Evolutionary conservation across 345 rosid species (phyloP), one percentile per base, ranked within the genome.

Genomic region (Populus nigra): DNA sequence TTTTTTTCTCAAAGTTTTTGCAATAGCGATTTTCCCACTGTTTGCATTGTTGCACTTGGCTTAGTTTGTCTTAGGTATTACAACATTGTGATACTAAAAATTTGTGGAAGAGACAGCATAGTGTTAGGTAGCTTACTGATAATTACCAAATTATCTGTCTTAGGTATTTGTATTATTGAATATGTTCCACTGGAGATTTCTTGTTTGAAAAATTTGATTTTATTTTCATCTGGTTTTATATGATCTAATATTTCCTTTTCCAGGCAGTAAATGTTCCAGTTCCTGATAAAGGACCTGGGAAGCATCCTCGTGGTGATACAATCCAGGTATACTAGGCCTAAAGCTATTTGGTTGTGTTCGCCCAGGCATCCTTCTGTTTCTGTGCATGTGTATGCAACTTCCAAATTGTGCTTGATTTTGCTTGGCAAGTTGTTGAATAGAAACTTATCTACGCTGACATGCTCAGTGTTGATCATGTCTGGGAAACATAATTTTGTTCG

Each of bases 211-310:
- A 39, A 17, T 43, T 20, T 47, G 49, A 25, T 11, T 25, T 7
- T 55, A 18, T 31, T 55, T 68, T 47, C 49, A 47, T 47, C 47
- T 11, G 25, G 35, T 18, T 72, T 18, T 72, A 63, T 50, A 16
- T 50, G 11, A 27, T 53, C 31, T 35, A 50, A 67, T 55, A 38
- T 43, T 81, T 65, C 33, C 53, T 69, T 78, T 62, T 63, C 33
- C 93, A 95, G 99, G 85, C 91, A 38, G 97, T 95, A 65, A 95
- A 88, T 82, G 98, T 95, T 85, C 81, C 81, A 12, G 41, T 78
- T 72, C 99, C 99, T 47, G 98, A 94, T 87, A 95, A 95, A 78
- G 99, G 97, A 65, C 94, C 97, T 69, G 90, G 98, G 86, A 95
- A 93, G 86, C 96, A 91, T 86, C 93, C 97, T 73, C 90, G 96